A percentile compares a stretch with the other conserved stretches of the same genome.
phyloP scores from a whole-genome alignment of 2,329 filamentous ascomycete species.

The Ambrosiella xylebori region DNA sequence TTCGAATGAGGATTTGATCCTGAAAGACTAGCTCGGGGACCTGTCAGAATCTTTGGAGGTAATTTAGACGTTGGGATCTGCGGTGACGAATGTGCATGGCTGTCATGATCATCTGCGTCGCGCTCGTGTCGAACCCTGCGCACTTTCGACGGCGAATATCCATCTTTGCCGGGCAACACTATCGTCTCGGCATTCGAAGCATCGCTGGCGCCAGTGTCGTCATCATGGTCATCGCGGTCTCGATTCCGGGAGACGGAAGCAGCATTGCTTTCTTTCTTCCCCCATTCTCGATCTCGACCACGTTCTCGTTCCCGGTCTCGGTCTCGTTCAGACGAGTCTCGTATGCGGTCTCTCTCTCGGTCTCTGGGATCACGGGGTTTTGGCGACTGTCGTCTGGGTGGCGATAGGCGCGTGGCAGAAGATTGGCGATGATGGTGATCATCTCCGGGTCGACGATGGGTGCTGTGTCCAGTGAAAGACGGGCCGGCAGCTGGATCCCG shows the following conservation, averaged over 20 bases:
- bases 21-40: neutral
- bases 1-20: neutral
- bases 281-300: slow-evolving; percentile 2
- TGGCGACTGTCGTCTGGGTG: slow-evolving; percentile 1
- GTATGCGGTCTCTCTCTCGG: slow-evolving; percentile 2
- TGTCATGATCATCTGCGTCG: slow-evolving; percentile 28
- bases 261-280: neutral
- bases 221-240: slow-evolving; percentile 17
- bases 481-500: slow-evolving; percentile 8
- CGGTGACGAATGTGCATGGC: neutral
- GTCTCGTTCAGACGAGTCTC: slow-evolving; percentile 8
- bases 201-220: slow-evolving; percentile 25
- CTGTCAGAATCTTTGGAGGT: neutral
- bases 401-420: slow-evolving; percentile 1
- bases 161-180: slow-evolving; percentile 48
- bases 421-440: neutral
- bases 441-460: slow-evolving; percentile 2
- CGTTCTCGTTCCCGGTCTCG: slow-evolving; percentile 9
- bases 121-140: slow-evolving; percentile 50
- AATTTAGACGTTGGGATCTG: neutral
- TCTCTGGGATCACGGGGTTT: slow-evolving; percentile 1
- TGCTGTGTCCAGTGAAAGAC: neutral
- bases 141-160: slow-evolving; percentile 44
- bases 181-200: slow-evolving; percentile 59
- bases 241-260: neutral